Evolutionary conservation across 2,329 filamentous ascomycete species (phyloP), one percentile per base, ranked within the genome.

Genomic region (Bipolaris gigantea): DNA sequence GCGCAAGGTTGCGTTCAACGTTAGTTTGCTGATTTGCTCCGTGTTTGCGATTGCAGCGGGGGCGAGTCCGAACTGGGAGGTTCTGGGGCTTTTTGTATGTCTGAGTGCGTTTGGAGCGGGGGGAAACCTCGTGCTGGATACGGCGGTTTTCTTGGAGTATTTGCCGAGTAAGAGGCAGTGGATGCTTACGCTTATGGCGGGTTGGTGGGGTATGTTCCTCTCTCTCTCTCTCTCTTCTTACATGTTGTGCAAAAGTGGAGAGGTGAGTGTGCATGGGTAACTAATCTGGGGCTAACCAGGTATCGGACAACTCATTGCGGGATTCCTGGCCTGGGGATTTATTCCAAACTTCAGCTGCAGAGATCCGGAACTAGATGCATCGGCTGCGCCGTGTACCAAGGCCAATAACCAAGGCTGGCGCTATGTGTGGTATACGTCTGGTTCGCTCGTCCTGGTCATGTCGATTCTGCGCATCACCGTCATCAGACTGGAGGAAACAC

Each of bases 1-100:
- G 5, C 80, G 87, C 39, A 82, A 83, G 57, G 84, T 83, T 60
- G 87, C 87, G 5, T 90, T 90, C 75, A 89, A 89, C 63, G 74
- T 83, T 19, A 85, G 84, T 2, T 76, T 89, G 10, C 80, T 89
- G 62, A 77, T 89, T 52, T 86, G 82, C 64, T 82, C 83, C 4
- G 68, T 84, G 5, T 85, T 86, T 44, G 81, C 81, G 27, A 83
- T 89, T 49, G 75, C 88, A 0, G 87, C 86, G 0, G 89, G 87
- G 4, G 84, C 83, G 1, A 81, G 84, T 54, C 87, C 88, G 1
- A 88, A 80, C 58, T 92, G 86, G 85, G 74, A 81, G 2, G 81
- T 83, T 0, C 77, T 90, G 11, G 85, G 83, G 0, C 71, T 87
- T 19, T 89, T 89, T 64, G 80, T 87, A 27, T 81, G 81, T 11